These are phyloP conservation scores for Gracilariopsis chorda DNA, from an alignment of 23 red algal genomes.

Conservation along the genomic window DNA sequence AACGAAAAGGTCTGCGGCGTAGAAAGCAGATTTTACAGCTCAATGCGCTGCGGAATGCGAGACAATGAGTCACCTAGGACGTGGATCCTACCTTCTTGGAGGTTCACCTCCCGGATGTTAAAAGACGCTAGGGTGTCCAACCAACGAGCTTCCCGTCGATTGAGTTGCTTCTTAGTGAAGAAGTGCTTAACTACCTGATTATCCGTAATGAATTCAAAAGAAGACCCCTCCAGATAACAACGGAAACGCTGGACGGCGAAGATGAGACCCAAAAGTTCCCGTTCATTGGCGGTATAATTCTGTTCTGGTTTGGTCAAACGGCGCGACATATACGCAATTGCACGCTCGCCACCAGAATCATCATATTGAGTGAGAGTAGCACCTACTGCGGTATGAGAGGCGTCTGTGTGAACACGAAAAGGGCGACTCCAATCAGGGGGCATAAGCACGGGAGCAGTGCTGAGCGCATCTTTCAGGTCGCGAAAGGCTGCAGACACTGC, in stretches of 20 bases:
- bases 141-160: not conserved
- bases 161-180: constrained; percentile 4
- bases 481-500: not conserved
- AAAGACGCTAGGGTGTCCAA: not conserved
- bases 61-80: constrained; percentile 11
- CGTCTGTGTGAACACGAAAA: constrained; percentile 1
- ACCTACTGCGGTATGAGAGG: not conserved
- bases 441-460: not conserved
- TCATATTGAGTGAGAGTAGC: constrained; percentile 1
- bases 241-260: not conserved
- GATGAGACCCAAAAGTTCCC: constrained; percentile 16
- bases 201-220: constrained; percentile 44
- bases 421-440: constrained; percentile 1
- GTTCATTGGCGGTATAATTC: constrained; percentile 13
- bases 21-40: too few species aligned
- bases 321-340: not conserved
- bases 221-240: not conserved
- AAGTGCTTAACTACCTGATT: constrained; percentile 28
- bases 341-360: not conserved
- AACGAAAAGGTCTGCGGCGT: not conserved
- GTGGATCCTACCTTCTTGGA: constrained; percentile 8
- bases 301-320: not conserved
- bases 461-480: not conserved
- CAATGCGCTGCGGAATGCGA: not conserved
- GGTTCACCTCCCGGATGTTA: not conserved